Conservation (phyloP, 495 filamentous ascomycete genomes). For the Podospora pseudopauciseta region DNA sequence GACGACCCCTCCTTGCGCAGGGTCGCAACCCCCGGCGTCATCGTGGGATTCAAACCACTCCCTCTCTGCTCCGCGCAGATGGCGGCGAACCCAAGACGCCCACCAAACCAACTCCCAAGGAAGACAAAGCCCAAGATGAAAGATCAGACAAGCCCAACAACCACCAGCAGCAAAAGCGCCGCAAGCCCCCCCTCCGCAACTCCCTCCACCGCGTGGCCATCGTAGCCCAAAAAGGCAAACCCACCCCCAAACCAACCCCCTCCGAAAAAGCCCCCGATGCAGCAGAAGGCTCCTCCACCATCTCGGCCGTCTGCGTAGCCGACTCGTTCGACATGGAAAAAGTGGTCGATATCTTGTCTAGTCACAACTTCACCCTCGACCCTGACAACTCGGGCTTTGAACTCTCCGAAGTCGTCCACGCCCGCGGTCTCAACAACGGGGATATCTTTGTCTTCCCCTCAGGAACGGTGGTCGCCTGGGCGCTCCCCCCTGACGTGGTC, state of each 20-base stretch:
- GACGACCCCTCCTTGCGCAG: slow-evolving; percentile 15
- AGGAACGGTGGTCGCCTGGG: slow-evolving; percentile 92
- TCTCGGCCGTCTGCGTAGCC: slow-evolving; percentile 80
- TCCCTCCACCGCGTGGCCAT: slow-evolving; percentile 43
- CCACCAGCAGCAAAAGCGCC: slow-evolving; percentile 36
- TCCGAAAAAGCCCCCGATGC: slow-evolving; percentile 10
- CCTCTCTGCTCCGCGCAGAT: slow-evolving; percentile 34
- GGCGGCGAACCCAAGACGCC: slow-evolving; percentile 18
- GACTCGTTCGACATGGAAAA: slow-evolving; percentile 78
- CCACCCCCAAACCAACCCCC: slow-evolving; percentile 16
- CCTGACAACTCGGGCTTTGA: slow-evolving; percentile 56
- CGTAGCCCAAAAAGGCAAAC: slow-evolving; percentile 38
- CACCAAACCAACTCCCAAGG: not conserved
- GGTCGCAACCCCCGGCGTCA: slow-evolving; percentile 26
- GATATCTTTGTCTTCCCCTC: slow-evolving; percentile 98
- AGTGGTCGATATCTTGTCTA: slow-evolving; percentile 65
- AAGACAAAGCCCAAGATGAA: slow-evolving; percentile 12
- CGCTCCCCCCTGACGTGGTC: slow-evolving; percentile 66
- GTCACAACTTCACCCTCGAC: slow-evolving; percentile 67
- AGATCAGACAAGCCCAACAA: slow-evolving; percentile 6
- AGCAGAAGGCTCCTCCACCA: slow-evolving; percentile 46
- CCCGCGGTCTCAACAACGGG: slow-evolving; percentile 55
- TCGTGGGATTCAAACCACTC: slow-evolving; percentile 41
- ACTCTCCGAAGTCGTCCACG: slow-evolving; percentile 57
- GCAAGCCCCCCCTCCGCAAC: slow-evolving; percentile 44